Evolutionary conservation across 495 filamentous ascomycete genomes (phyloP).

Genomic region (Aspergillus saccharolyticus): DNA sequence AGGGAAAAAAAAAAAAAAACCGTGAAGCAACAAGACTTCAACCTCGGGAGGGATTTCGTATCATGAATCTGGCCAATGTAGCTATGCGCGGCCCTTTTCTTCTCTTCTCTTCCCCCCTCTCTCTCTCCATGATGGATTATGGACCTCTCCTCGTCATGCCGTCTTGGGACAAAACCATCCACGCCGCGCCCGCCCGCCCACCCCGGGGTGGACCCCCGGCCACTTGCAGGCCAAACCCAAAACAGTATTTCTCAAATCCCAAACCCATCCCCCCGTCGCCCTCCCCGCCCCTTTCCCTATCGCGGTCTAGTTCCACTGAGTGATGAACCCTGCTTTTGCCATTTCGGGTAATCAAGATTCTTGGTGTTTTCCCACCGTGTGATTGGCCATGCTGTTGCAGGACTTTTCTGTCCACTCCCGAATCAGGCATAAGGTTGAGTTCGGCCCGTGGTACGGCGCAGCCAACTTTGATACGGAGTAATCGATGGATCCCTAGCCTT

Average conservation of each 20-base stretch:
- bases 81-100: too few species aligned
- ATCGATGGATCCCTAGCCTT: not conserved
- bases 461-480: not conserved
- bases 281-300: slow-evolving; percentile 6
- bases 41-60: not conserved
- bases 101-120: not conserved
- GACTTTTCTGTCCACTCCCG: not conserved
- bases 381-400: slow-evolving; percentile 1
- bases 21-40: not conserved
- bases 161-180: slow-evolving; percentile 14
- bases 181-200: not conserved
- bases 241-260: slow-evolving; percentile 9
- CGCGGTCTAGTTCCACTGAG: slow-evolving; percentile 1
- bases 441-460: not conserved
- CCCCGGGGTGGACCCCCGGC: slow-evolving; percentile 1
- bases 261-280: slow-evolving; percentile 1
- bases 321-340: slow-evolving; percentile 16
- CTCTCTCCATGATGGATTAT: not conserved
- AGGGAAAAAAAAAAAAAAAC: too few species aligned
- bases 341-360: slow-evolving; percentile 11
- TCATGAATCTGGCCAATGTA: not conserved
- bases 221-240: slow-evolving; percentile 16
- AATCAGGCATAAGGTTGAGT: not conserved
- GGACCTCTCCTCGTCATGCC: slow-evolving; percentile 17
- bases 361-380: slow-evolving; percentile 1